Conservation (phyloP, 208 protist species). For the Leishmania amazonensis region DNA sequence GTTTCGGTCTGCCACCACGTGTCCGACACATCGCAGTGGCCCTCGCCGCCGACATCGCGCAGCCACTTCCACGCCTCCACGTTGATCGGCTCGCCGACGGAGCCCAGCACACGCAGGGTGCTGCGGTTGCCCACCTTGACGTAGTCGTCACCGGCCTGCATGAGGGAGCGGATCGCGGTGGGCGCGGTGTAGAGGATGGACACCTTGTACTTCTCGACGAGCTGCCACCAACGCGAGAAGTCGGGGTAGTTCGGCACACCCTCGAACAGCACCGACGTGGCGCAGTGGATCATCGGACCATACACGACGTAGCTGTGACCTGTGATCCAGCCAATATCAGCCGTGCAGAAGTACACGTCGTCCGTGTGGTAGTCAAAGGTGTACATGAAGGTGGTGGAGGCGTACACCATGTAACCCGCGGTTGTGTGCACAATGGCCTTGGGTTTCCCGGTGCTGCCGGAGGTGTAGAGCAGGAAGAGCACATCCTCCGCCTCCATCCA, state of each 20-base stretch:
- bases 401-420: slow-evolving; percentile 95
- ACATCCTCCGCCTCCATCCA: slow-evolving; percentile 95
- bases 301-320: slow-evolving; percentile 98
- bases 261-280: slow-evolving; percentile 96
- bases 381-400: slow-evolving; percentile 92
- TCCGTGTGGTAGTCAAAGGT: slow-evolving; percentile 95
- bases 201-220: slow-evolving; percentile 95
- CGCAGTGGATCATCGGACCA: slow-evolving; percentile 97
- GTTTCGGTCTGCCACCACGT: slow-evolving; percentile 99
- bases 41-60: slow-evolving; percentile 90
- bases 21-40: slow-evolving; percentile 94
- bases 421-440: slow-evolving; percentile 97
- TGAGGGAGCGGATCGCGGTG: slow-evolving; percentile 91
- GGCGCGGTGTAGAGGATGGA: slow-evolving; percentile 98
- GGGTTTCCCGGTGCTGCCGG: slow-evolving; percentile 96
- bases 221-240: slow-evolving; percentile 90
- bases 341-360: slow-evolving; percentile 96
- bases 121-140: slow-evolving; percentile 75
- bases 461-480: slow-evolving; percentile 98
- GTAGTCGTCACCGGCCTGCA: slow-evolving; percentile 75
- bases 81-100: slow-evolving; percentile 98
- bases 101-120: slow-evolving; percentile 94
- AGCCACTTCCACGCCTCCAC: slow-evolving; percentile 95
- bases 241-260: slow-evolving; percentile 93
- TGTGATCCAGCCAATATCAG: slow-evolving; percentile 96